Evolutionary conservation across 139 green algal genomes (phyloP), one percentile per base, ranked within the genome.

Genomic region (Eudorina sp.): DNA sequence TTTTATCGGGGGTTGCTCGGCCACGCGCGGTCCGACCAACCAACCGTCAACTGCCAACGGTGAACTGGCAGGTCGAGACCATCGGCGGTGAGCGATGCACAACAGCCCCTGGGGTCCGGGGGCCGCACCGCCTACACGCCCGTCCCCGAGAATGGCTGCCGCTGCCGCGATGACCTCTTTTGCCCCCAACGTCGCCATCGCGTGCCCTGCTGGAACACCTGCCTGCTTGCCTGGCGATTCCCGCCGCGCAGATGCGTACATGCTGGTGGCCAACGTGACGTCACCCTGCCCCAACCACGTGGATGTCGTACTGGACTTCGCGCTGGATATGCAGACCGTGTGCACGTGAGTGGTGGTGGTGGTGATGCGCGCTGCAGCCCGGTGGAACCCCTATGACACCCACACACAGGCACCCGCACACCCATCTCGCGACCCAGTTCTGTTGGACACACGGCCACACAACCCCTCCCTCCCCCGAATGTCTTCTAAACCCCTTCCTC

Each of bases 231-330:
- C 55, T n/a, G 55, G 21, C 55, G 55, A 19, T 58, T 16, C 41
- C 18, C 72, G 7, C 16, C 36, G n/a, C 19, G 8, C 51, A 84
- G 78, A 85, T 41, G 79, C 79, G 5, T 85, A 85, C 60, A 75
- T 85, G 58, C 29, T 87, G 45, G 81, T 87, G 14, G 62, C 43
- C 81, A 87, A 87, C 43, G 62, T 87, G 45, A 87, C 62, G 9
- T 3, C 46, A 31, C 81, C 43, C 36, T 87, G 81, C 43, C 29
- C 13, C 29, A 25, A 78, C 62, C 81, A 87, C 81, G 81, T 87
- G 60, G 60, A 87, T 69, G 31, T 53, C 11, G 64, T 87, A 29
- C 43, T 87, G 29, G 62, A 87, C 81, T 87, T 87, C 23, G 81
- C 81, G 5, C 43, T 87, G 14, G 62, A 66, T 62, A 87, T 87